A percentile compares a stretch with the other conserved stretches of the same genome.
phyloP scores from a whole-genome alignment of 352 stramenopile genomes.

The Phytophthora sp. region DNA sequence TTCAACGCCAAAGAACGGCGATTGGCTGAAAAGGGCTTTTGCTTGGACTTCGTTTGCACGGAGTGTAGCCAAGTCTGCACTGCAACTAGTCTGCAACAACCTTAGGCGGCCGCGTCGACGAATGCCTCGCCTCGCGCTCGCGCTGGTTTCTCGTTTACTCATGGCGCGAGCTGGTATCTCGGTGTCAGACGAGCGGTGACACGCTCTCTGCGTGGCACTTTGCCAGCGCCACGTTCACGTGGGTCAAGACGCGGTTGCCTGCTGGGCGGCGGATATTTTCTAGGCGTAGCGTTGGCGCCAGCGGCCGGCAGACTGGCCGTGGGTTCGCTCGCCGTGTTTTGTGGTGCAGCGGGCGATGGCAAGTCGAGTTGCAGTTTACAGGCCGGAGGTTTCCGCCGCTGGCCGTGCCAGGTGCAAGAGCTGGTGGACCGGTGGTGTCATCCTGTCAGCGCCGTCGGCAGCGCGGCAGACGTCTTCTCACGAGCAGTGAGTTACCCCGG shows the following conservation, averaged over 20 bases:
- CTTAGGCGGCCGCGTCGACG: neutral
- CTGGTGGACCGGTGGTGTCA: no score
- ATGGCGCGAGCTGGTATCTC: neutral
- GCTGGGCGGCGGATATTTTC: slow-evolving; percentile 14
- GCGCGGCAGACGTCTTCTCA: no score
- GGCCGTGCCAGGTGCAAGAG: no score
- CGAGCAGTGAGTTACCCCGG: no score
- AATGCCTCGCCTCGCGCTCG: neutral
- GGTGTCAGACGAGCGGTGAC: slow-evolving; percentile 6
- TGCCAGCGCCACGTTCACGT: slow-evolving; percentile 1
- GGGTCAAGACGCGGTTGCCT: slow-evolving; percentile 12
- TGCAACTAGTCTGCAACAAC: neutral
- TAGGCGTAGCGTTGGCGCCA: slow-evolving; percentile 3
- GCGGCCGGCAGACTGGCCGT: slow-evolving; percentile 1
- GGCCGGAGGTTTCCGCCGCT: neutral
- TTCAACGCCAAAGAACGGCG: slow-evolving; percentile 22
- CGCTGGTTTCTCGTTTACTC: neutral
- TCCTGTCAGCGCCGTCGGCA: no score
- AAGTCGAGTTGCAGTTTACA: slow-evolving; percentile 18
- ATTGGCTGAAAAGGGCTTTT: neutral
- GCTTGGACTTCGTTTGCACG: neutral
- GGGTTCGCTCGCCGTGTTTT: slow-evolving; percentile 6
- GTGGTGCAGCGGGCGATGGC: neutral
- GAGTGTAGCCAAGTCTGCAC: slow-evolving; percentile 12
- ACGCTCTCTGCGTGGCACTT: neutral